Evolutionary conservation across 305 asterid genomes (phyloP).

Genomic region (Solanum hybrid): DNA sequence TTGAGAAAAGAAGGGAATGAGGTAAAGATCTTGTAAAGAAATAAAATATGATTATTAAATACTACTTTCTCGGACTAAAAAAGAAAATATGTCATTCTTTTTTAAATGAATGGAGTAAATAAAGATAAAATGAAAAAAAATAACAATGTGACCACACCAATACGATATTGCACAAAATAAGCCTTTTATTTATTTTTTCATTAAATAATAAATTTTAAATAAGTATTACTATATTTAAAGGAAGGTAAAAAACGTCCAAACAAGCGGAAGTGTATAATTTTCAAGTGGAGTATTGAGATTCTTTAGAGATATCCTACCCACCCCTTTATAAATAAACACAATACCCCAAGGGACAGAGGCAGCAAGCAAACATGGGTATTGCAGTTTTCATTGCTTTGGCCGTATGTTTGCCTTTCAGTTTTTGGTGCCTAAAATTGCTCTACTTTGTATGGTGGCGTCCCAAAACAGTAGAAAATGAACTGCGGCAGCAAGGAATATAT

Average conservation of each 20-base stretch:
- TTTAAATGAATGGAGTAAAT: no score
- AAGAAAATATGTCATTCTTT: not conserved
- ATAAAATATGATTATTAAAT: no score
- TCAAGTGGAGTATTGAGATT: not conserved
- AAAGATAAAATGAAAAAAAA: no score
- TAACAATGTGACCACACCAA: not conserved
- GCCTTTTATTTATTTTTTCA: no score
- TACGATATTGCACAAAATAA: not conserved
- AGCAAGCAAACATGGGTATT: not conserved
- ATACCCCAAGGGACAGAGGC: not conserved
- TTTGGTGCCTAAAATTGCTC: slow-evolving; percentile 3
- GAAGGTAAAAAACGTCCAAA: not conserved
- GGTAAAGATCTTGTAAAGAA: no score
- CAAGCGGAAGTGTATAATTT: not conserved
- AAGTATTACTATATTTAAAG: not conserved
- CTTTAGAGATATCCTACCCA: not conserved
- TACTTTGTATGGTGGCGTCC: slow-evolving; percentile 22
- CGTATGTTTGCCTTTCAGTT: not conserved
- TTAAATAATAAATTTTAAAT: no score
- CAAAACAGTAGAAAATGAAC: slow-evolving; percentile 9
- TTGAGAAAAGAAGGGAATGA: no score
- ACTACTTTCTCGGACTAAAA: fast-evolving
- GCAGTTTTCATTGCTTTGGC: not conserved
- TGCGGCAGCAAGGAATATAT: slow-evolving; percentile 7
- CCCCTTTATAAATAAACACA: not conserved